These are phyloP conservation scores for Candida anutae DNA, from an alignment of 1,139 yeast species.

Conservation along the genomic window DNA sequence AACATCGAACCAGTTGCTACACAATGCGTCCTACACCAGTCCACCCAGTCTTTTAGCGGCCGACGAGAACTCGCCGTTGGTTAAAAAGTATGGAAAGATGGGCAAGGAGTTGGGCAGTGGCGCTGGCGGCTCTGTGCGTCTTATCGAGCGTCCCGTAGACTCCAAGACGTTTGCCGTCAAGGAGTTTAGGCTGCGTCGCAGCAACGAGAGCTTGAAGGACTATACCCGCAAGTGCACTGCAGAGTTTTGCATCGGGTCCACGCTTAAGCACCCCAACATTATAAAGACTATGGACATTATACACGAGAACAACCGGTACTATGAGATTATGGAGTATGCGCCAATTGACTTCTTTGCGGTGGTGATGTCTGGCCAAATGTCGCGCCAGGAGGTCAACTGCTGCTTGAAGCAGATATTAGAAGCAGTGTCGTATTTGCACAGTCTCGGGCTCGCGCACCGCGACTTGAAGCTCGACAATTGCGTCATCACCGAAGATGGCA, in stretches of 20 bases:
- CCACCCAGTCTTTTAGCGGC: constrained; percentile 37
- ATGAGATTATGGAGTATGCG: constrained; percentile 96
- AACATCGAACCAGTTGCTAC: constrained; percentile 36
- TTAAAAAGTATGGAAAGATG: constrained; percentile 79
- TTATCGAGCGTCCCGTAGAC: constrained; percentile 76
- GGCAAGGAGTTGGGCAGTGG: constrained; percentile 94
- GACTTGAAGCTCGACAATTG: constrained; percentile 93
- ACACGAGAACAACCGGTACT: constrained; percentile 77
- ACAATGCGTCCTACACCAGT: constrained; percentile 26
- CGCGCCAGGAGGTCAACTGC: constrained; percentile 76
- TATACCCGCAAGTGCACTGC: constrained; percentile 94
- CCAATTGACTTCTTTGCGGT: constrained; percentile 95
- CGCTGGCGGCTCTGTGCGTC: constrained; percentile 94
- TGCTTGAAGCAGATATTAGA: constrained; percentile 79
- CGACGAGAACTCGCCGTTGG: constrained; percentile 56
- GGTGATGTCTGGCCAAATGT: constrained; percentile 95
- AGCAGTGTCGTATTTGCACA: constrained; percentile 81
- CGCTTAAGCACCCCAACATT: constrained; percentile 88
- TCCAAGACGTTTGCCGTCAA: constrained; percentile 89
- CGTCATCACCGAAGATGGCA: constrained; percentile 80
- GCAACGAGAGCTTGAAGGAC: constrained; percentile 79
- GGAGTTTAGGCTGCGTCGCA: constrained; percentile 82
- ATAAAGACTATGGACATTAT: constrained; percentile 91
- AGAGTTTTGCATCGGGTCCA: constrained; percentile 94
- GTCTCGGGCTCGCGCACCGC: constrained; percentile 89